Evolutionary conservation across 495 filamentous ascomycete species (phyloP).

Genomic region (Daldinia bambusicola): DNA sequence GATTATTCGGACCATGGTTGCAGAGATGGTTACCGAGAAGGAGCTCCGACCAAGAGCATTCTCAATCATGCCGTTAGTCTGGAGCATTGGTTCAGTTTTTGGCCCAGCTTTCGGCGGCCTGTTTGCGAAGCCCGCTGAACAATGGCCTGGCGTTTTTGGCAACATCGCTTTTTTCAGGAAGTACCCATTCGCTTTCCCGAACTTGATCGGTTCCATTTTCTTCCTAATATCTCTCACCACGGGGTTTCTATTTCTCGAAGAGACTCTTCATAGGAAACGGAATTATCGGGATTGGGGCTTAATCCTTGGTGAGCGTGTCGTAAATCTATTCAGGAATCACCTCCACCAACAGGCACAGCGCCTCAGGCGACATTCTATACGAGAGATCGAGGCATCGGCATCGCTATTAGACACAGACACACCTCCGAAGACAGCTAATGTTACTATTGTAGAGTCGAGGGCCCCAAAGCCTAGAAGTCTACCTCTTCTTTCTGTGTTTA

Average conservation of each 20-base stretch:
- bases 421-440: slow-evolving; percentile 48
- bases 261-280: slow-evolving; percentile 76
- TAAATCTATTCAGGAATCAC: slow-evolving; percentile 48
- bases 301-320: slow-evolving; percentile 67
- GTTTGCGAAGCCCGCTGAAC: slow-evolving; percentile 79
- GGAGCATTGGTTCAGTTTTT: slow-evolving; percentile 86
- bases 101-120: slow-evolving; percentile 89
- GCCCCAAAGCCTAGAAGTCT: slow-evolving; percentile 51
- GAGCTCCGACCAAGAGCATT: slow-evolving; percentile 85
- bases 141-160: slow-evolving; percentile 73
- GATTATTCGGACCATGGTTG: slow-evolving; percentile 75
- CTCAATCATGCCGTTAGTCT: slow-evolving; percentile 84
- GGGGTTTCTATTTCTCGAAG: slow-evolving; percentile 78
- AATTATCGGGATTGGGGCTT: slow-evolving; percentile 74
- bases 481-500: slow-evolving; percentile 74
- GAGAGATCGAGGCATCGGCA: slow-evolving; percentile 57
- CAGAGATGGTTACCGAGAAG: slow-evolving; percentile 81
- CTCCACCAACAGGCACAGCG: slow-evolving; percentile 44
- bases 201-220: slow-evolving; percentile 75
- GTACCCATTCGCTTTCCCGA: slow-evolving; percentile 86
- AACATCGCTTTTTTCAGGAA: slow-evolving; percentile 70
- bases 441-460: slow-evolving; percentile 25
- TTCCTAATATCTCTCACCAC: slow-evolving; percentile 78
- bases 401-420: slow-evolving; percentile 49
- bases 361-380: slow-evolving; percentile 53